Evolutionary conservation across 805 yeast species (phyloP).

Genomic region (Saccharomycopsis microspora): DNA sequence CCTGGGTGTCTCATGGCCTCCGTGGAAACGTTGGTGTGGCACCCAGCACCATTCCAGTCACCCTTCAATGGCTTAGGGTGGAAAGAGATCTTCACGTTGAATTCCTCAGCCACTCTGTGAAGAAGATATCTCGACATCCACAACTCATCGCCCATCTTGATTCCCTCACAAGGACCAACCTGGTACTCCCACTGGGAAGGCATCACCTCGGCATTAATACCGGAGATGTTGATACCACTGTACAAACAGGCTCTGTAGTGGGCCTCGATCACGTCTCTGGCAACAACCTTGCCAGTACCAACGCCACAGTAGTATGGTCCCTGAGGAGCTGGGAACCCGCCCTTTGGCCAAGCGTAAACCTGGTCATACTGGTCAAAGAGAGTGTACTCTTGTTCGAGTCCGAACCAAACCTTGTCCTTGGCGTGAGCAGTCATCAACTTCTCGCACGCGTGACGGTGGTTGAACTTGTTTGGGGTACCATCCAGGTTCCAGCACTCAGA

Average conservation of each 20-base stretch:
- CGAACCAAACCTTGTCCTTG: conserved; percentile 86
- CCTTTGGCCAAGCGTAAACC: conserved; percentile 98
- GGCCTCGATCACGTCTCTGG: conserved; percentile 97
- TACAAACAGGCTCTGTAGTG: conserved; percentile 97
- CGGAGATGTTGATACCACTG: conserved; percentile 84
- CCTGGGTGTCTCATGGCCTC: conserved; percentile 85
- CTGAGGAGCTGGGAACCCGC: conserved; percentile 99
- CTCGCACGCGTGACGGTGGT: conserved; percentile 96
- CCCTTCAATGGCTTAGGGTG: conserved; percentile 99
- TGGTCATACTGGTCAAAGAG: conserved; percentile 82
- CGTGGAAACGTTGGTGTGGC: conserved; percentile 98
- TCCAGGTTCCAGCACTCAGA: conserved; percentile 98
- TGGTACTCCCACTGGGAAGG: conserved; percentile 99
- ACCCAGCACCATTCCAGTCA: conserved; percentile 99
- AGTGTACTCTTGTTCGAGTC: conserved; percentile 98
- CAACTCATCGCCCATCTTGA: conserved; percentile 92
- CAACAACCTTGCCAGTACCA: conserved; percentile 95
- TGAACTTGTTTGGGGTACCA: conserved; percentile 97
- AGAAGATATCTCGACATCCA: conserved; percentile 93
- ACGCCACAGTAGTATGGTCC: conserved; percentile 99
- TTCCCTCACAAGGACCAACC: conserved; percentile 97
- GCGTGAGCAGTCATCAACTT: conserved; percentile 90
- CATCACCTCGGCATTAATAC: conserved; percentile 99
- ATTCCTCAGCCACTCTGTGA: conserved; percentile 95
- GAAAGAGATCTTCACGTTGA: conserved; percentile 95